Evolutionary conservation across 75 land plant genomes (phyloP).

Genomic region (Larix kaempferi): DNA sequence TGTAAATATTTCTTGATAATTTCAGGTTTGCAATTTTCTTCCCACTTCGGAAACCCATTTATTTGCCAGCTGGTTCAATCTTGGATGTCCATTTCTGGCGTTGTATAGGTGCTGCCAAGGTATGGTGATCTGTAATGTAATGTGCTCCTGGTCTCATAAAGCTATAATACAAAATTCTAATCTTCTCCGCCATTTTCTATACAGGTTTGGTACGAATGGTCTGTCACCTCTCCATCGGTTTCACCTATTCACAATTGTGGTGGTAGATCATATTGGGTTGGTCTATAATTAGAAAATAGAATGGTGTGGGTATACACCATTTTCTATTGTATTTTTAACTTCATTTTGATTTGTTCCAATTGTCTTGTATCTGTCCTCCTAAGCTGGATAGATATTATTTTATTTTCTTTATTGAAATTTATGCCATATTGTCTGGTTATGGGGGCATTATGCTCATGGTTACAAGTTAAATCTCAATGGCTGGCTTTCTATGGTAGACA

Average conservation of each 20-base stretch:
- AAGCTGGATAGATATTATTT: too few species aligned
- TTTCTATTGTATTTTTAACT: too few species aligned
- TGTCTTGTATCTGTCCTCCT: too few species aligned
- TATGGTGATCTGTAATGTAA: slow-evolving; percentile 8
- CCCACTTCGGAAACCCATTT: slow-evolving; percentile 80
- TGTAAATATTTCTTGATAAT: slow-evolving; percentile 1
- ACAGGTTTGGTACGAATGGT: slow-evolving; percentile 99
- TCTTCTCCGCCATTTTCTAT: not conserved
- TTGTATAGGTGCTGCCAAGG: slow-evolving; percentile 80
- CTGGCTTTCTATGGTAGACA: too few species aligned
- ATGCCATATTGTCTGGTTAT: too few species aligned
- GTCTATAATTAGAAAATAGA: slow-evolving; percentile 31
- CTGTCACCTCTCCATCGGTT: slow-evolving; percentile 67
- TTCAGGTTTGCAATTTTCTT: slow-evolving; percentile 94
- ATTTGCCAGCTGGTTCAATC: slow-evolving; percentile 48
- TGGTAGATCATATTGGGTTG: slow-evolving; percentile 99
- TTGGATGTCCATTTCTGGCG: slow-evolving; percentile 95
- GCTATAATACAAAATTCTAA: not conserved
- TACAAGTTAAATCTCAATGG: too few species aligned
- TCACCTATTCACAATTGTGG: slow-evolving; percentile 89
- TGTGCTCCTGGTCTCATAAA: not conserved
- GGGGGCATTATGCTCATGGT: too few species aligned
- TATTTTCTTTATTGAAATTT: too few species aligned
- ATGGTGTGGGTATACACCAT: too few species aligned
- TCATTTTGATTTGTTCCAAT: too few species aligned